Base-by-base conservation (phyloP, 1,139 yeast species). In the Arxiozyma heterogenica region DNA sequence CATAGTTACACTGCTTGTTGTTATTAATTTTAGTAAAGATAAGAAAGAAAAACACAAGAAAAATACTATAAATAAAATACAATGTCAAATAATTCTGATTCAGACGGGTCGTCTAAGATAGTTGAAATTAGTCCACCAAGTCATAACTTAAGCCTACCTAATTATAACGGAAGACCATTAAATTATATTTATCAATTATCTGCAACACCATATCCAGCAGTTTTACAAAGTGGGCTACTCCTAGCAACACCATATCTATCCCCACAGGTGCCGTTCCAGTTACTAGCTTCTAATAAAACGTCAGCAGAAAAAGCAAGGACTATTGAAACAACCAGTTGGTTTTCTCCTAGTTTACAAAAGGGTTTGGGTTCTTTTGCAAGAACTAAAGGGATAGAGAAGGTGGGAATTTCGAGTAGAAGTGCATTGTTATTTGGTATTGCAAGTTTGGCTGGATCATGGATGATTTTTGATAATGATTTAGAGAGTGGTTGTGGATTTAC, bases 401-500 rank as follows among this genome's bases (percentile, higher is more conserved):
- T 50, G 3, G 49, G 48, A 17, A 25, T 50, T 21, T 22, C 44
- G 11, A 34, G 44, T 18, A 50, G 47, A 38, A 50, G 43, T 25
- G 52, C 52, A n/a, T 25, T 50, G 25, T 20, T 83, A 3, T 89
- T 88, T 67, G 91, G 95, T 6, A 73, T 81, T 0, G 84, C 91
- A 39, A 75, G 82, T 59, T 86, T 85, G 1, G 71, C 87, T 20
- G 97, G 97, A 27, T 88, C 91, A 18, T 86, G 81, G 75, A 84
- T 91, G 75, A 80, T 86, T 54, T 75, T 75, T 60, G 98, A 91
- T 65, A 87, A 90, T 20, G 97, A 90, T 64, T 73, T 82, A 43
- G 78, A 80, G 52, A 85, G 88, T 70, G 98, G 96, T 8, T 80
- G 95, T 1, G 98, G 97, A 0, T 88, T 93, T 70, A 76, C 82